Conservation (phyloP, 352 stramenopile genomes). For the Blastocystis sp. region DNA sequence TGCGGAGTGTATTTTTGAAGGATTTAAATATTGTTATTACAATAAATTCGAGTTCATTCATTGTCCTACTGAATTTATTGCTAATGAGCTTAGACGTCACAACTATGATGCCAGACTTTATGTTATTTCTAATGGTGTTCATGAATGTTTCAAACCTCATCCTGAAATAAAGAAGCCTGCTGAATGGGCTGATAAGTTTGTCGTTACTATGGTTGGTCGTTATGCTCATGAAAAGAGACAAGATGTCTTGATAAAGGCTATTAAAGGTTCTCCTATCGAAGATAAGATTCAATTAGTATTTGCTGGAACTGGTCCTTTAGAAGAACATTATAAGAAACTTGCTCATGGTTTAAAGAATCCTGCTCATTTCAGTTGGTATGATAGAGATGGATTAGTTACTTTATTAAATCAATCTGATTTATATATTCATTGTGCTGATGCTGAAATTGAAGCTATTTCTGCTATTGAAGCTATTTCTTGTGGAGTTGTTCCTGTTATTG, state of each 20-base stretch:
- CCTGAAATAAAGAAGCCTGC: neutral
- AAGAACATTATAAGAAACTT: constrained; percentile 6
- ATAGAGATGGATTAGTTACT: neutral
- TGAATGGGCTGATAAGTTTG: constrained; percentile 6
- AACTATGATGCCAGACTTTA: constrained; percentile 3
- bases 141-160: constrained; percentile 2
- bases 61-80: constrained; percentile 25
- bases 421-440: constrained; percentile 9
- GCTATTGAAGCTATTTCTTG: constrained; percentile 24
- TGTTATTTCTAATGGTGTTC: constrained; percentile 23
- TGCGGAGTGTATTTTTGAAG: constrained; percentile 19
- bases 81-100: constrained; percentile 4
- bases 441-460: constrained; percentile 29
- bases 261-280: neutral
- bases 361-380: constrained; percentile 18
- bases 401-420: constrained; percentile 21
- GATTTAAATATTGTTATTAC: constrained; percentile 13
- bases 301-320: constrained; percentile 14
- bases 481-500: constrained; percentile 18
- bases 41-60: constrained; percentile 23
- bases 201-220: constrained; percentile 5
- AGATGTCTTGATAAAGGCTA: constrained; percentile 12
- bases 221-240: constrained; percentile 26
- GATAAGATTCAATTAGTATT: constrained; percentile 14
- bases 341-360: neutral